Conservation (phyloP, 2,329 filamentous ascomycete genomes). For the Aspergillus versicolor region DNA sequence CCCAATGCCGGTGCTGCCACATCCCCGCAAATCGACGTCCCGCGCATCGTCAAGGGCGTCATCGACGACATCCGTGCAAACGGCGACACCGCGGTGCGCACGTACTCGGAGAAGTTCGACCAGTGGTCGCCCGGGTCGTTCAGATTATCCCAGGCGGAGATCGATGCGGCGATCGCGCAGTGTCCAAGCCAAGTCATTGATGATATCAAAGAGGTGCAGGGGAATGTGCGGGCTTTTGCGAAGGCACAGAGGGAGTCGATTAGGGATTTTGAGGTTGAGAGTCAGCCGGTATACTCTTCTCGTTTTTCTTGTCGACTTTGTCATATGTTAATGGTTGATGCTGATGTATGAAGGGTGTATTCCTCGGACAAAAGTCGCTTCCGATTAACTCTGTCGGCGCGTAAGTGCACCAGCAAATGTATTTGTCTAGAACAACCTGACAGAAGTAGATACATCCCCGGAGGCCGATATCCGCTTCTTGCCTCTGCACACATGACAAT, state of each 20-base stretch:
- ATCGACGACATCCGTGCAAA: conserved; percentile 49
- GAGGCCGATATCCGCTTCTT: conserved; percentile 54
- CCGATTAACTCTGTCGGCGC: conserved; percentile 49
- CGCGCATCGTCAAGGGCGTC: conserved; percentile 47
- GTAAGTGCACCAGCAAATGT: conserved; percentile 25
- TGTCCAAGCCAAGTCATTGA: conserved; percentile 50
- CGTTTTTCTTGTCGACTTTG: background rate
- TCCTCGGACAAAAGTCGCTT: conserved; percentile 52
- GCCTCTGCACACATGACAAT: conserved; percentile 59
- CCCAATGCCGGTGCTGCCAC: background rate
- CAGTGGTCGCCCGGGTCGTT: conserved; percentile 53
- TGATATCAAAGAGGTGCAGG: conserved; percentile 55
- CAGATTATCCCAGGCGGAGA: conserved; percentile 48
- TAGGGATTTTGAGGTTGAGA: conserved; percentile 54
- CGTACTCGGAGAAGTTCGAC: conserved; percentile 55
- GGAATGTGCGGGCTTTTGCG: conserved; percentile 52
- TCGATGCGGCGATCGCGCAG: conserved; percentile 45
- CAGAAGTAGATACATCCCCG: conserved; percentile 46
- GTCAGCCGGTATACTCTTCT: conserved; percentile 31
- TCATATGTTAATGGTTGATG: too few relatives aligned
- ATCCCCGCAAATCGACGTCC: conserved; percentile 23
- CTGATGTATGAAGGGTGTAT: conserved; percentile 39
- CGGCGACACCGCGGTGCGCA: conserved; percentile 51
- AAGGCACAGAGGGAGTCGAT: conserved; percentile 48
- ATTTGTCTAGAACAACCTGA: background rate